phyloP scores from a whole-genome alignment of 306 rosid species.

The Medicago truncatula region DNA sequence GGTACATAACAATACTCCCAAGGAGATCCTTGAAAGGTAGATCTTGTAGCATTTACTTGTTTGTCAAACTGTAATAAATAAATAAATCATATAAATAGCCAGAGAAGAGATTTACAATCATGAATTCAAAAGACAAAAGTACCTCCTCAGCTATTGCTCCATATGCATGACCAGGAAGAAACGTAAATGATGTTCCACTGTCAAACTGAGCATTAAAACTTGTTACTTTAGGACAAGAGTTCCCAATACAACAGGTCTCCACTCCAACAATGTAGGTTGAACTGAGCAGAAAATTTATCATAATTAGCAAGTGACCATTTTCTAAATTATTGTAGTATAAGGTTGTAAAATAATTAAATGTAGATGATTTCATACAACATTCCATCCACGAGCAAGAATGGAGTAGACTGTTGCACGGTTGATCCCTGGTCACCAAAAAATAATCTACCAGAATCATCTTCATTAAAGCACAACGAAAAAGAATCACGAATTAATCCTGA shows the following conservation, averaged over 20 bases:
- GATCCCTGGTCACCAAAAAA: conserved; percentile 90
- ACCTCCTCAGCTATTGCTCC: conserved; percentile 77
- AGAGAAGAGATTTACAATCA: conserved; percentile 35
- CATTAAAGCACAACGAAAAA: conserved; percentile 81
- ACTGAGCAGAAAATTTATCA: conserved; percentile 53
- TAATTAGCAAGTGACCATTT: conserved; percentile 39
- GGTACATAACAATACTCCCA: conserved; percentile 88
- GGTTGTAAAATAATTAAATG: conserved; percentile 31
- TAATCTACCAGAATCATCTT: conserved; percentile 81
- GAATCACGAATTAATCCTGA: conserved; percentile 76
- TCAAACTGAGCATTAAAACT: conserved; percentile 79
- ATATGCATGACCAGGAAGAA: conserved; percentile 76
- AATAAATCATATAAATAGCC: conserved; percentile 42
- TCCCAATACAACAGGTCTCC: conserved; percentile 74
- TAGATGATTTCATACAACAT: conserved; percentile 55
- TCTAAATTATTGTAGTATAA: conserved; percentile 27
- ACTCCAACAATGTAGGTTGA: conserved; percentile 78
- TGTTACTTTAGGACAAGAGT: conserved; percentile 67
- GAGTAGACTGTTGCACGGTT: conserved; percentile 69
- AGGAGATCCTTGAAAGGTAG: conserved; percentile 62
- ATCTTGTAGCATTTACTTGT: conserved; percentile 68
- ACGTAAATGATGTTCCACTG: conserved; percentile 91
- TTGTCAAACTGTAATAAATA: conserved; percentile 68
- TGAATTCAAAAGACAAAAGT: conserved; percentile 31
- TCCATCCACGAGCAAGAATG: conserved; percentile 77